Evolutionary conservation across 768 basidiomycete genomes (phyloP).

Genomic region (Mycena rosella): DNA sequence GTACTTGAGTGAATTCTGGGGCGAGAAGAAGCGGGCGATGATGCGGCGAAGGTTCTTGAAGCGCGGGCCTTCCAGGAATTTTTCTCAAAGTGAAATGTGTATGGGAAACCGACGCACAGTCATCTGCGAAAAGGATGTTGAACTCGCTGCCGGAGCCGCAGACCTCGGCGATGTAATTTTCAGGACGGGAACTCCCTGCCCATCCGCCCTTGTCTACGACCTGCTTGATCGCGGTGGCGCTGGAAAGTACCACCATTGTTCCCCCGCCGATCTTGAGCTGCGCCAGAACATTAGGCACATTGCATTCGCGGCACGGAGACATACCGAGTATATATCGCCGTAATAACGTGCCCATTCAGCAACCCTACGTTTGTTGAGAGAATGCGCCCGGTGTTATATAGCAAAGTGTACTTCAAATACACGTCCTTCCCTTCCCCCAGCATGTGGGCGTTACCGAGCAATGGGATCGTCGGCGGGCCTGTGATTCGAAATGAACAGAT

Average conservation of each 20-base stretch:
- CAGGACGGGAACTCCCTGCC: constrained; percentile 8
- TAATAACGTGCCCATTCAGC: constrained; percentile 9
- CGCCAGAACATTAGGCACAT: background rate
- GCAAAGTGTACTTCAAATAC: background rate
- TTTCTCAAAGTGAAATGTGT: no score
- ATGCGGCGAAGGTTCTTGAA: background rate
- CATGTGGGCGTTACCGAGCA: constrained; percentile 3
- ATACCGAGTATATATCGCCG: constrained; percentile 17
- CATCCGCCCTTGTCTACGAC: constrained; percentile 12
- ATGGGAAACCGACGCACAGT: background rate
- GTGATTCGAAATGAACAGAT: background rate
- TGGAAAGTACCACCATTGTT: constrained; percentile 12
- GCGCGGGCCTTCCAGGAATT: background rate
- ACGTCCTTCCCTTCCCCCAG: background rate
- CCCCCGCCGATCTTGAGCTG: constrained; percentile 1
- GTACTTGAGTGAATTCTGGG: background rate
- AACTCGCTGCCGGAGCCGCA: constrained; percentile 2
- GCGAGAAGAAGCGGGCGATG: constrained; percentile 6
- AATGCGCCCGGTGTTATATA: background rate
- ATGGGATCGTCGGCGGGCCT: constrained; percentile 9
- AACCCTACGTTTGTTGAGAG: background rate
- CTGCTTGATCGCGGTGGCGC: constrained; percentile 12
- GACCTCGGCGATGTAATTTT: constrained; percentile 7
- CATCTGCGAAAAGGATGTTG: constrained; percentile 3
- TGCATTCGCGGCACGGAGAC: background rate